A percentile compares a stretch with the other conserved stretches of the same genome.
Conservation (phyloP, 257 asterid genomes). For the Ballota nigra region DNA sequence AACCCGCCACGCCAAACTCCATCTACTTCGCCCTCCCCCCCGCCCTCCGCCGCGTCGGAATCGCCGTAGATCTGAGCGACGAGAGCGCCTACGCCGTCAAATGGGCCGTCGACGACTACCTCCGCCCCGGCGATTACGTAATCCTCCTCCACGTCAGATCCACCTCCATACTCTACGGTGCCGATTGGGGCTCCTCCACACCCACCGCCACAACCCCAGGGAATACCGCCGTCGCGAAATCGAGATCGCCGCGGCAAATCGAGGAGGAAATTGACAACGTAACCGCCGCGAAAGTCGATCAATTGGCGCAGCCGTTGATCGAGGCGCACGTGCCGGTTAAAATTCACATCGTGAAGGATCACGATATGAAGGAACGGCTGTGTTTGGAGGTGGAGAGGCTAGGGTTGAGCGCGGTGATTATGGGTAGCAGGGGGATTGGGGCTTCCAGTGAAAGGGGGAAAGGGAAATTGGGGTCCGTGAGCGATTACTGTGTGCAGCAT, state of each 20-base stretch:
- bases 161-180: conserved; percentile 44
- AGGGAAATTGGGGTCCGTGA: conserved; percentile 63
- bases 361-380: conserved; percentile 69
- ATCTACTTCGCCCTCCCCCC: conserved; percentile 32
- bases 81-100: conserved; percentile 61
- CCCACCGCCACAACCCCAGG: conserved; percentile 27
- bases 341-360: conserved; percentile 67
- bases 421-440: conserved; percentile 72
- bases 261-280: conserved; percentile 53
- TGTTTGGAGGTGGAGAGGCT: conserved; percentile 71
- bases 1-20: conserved; percentile 27
- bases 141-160: conserved; percentile 53
- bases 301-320: conserved; percentile 54
- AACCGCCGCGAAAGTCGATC: conserved; percentile 47
- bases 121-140: conserved; percentile 61
- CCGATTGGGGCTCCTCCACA: conserved; percentile 63
- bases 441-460: conserved; percentile 35
- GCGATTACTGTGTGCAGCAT: conserved; percentile 67
- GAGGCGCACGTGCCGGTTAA: conserved; percentile 54
- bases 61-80: conserved; percentile 66
- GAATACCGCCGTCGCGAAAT: conserved; percentile 10
- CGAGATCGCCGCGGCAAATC: conserved; percentile 38
- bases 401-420: conserved; percentile 59
- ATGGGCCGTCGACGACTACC: conserved; percentile 65
- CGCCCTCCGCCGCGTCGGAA: conserved; percentile 49